Evolutionary conservation across 2,329 filamentous ascomycete species (phyloP).

Genomic region (Aspergillus sp.): DNA sequence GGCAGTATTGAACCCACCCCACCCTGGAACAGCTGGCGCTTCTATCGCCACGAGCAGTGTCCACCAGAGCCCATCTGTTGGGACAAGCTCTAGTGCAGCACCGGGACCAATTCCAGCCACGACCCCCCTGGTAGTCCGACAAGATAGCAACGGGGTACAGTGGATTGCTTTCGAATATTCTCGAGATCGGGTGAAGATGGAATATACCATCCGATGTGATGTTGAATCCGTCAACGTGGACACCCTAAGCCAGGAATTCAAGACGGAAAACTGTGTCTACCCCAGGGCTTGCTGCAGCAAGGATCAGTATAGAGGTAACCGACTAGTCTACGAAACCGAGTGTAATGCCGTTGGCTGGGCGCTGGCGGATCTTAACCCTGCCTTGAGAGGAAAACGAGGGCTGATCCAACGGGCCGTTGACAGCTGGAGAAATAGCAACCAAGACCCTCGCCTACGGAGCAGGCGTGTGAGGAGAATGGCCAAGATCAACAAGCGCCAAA

Average conservation of each 20-base stretch:
- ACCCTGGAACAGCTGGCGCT: conserved; percentile 51
- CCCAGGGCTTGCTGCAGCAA: conserved; percentile 91
- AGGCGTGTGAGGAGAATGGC: conserved; percentile 90
- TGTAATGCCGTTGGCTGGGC: conserved; percentile 99
- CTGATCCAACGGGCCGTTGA: conserved; percentile 96
- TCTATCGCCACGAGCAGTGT: conserved; percentile 35
- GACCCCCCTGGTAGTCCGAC: conserved; percentile 86
- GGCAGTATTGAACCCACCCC: conserved; percentile 30
- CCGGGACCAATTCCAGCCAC: conserved; percentile 96
- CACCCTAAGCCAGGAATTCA: conserved; percentile 79
- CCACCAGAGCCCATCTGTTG: conserved; percentile 40
- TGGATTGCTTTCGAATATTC: conserved; percentile 99
- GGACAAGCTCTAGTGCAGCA: conserved; percentile 81
- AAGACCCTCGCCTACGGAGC: conserved; percentile 86
- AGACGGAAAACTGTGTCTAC: conserved; percentile 97
- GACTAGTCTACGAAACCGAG: conserved; percentile 93
- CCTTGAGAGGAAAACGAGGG: conserved; percentile 85
- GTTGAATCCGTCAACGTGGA: conserved; percentile 95
- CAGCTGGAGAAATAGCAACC: conserved; percentile 98
- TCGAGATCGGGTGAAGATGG: conserved; percentile 95
- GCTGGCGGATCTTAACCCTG: conserved; percentile 84
- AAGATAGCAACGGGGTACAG: conserved; percentile 94
- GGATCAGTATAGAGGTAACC: conserved; percentile 93
- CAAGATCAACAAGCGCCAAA: conserved; percentile 87
- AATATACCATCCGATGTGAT: conserved; percentile 97